These are phyloP conservation scores for Paracoccidioides brasiliensis DNA, from an alignment of 2,329 filamentous ascomycete genomes.

Conservation along the genomic window DNA sequence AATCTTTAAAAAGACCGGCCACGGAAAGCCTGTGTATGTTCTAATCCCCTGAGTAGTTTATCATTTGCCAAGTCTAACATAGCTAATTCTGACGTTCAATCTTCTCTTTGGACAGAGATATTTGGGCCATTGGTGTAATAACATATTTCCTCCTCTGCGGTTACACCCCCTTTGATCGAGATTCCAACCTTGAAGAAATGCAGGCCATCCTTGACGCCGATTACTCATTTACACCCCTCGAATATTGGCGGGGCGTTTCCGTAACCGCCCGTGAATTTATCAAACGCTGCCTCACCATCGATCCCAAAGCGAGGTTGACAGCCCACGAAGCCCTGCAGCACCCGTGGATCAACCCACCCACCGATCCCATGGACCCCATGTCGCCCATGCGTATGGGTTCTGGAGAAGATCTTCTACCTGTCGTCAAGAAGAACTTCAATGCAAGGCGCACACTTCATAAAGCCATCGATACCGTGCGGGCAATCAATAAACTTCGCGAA, in stretches of 20 bases:
- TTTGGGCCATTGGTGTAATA: conserved; percentile 97
- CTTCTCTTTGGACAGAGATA: conserved; percentile 43
- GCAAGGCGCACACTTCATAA: conserved; percentile 52
- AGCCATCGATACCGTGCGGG: conserved; percentile 54
- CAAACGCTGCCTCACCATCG: conserved; percentile 77
- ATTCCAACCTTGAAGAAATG: conserved; percentile 98
- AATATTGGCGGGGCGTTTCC: conserved; percentile 95
- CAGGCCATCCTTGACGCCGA: conserved; percentile 94
- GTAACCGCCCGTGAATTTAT: conserved; percentile 83
- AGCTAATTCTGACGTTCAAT: not conserved
- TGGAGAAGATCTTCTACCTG: conserved; percentile 47
- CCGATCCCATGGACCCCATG: conserved; percentile 28
- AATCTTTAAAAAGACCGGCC: conserved; percentile 97
- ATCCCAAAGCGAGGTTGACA: conserved; percentile 76
- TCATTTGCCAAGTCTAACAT: not conserved
- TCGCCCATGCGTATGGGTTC: conserved; percentile 22
- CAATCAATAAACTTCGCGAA: conserved; percentile 54
- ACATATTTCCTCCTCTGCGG: conserved; percentile 97
- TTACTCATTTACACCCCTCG: conserved; percentile 84
- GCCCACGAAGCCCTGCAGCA: conserved; percentile 62
- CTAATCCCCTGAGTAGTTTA: not conserved
- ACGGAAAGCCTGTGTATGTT: conserved; percentile 83
- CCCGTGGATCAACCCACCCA: conserved; percentile 49
- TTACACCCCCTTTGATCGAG: conserved; percentile 95
- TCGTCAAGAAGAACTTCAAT: conserved; percentile 59